Base-by-base conservation (phyloP, 495 filamentous ascomycete species). In the Haplographium delicatum region DNA sequence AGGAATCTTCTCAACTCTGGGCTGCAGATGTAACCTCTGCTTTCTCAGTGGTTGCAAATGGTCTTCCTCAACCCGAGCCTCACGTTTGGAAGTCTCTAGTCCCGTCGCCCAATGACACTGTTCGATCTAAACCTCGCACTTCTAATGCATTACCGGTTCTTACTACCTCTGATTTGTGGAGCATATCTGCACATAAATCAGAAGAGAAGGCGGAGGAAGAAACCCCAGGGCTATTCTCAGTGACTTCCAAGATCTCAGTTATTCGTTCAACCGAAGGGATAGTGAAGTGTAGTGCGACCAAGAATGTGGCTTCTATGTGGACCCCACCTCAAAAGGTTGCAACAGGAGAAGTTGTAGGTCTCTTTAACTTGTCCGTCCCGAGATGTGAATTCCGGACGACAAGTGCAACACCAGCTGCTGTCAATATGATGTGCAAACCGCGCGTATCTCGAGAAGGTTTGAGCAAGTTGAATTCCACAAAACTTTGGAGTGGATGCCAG, bases 381-480 rank as follows among this genome's bases (percentile, higher is more conserved):
- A 23, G 39, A 44, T 39, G 34, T 4, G 25, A 27, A 25, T 50
- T 25, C n/a, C 59, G 59, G n/a, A 44, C 31, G 1, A 57, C 27
- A 18, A 23, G 25, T 45, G 13, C 35, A 19, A 27, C 13, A 9
- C 56, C 60, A 18, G 60, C 50, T 6, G 53, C 50, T 23, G 27
- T 59, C 23, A 43, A 27, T 20, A 62, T 59, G 50, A 35, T 50
- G 18, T 37, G 38, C 47, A 62, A 54, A 26, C 56, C 59, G 33
- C 59, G 63, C 8, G 15, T 27, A 5, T 38, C 13, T 22, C 27
- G 25, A 11, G 1, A n/a, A 8, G 7, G 52, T 20, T 11, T 57
- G 5, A 27, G 13, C 16, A 9, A 10, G 13, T 46, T 62, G 41
- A 47, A 4, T 1, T 59, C 60, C 0, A 45, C 19, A n/a, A 25